These are phyloP conservation scores for Cucurbita ficifolia DNA, from an alignment of 306 rosid genomes.

Conservation along the genomic window DNA sequence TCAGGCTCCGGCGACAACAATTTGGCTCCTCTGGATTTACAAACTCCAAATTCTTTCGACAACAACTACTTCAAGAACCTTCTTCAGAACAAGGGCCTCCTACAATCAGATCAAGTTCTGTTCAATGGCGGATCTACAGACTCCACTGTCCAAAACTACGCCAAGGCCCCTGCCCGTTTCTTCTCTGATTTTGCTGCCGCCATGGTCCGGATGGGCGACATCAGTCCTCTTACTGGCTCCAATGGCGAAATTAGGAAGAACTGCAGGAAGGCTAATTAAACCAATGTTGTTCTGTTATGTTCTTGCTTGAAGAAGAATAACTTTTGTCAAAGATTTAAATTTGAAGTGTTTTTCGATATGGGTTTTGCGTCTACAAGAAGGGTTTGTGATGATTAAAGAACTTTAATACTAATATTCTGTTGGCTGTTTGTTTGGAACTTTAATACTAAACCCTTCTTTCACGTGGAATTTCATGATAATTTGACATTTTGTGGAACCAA, in stretches of 20 bases:
- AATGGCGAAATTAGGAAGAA: slow-evolving; percentile 62
- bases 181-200: slow-evolving; percentile 38
- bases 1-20: slow-evolving; percentile 74
- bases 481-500: background rate
- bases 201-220: slow-evolving; percentile 80
- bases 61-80: slow-evolving; percentile 61
- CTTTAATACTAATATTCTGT: background rate
- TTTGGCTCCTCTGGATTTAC: slow-evolving; percentile 61
- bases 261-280: slow-evolving; percentile 46
- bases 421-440: background rate
- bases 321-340: background rate
- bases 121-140: slow-evolving; percentile 63
- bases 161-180: slow-evolving; percentile 20
- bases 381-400: background rate
- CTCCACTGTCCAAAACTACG: slow-evolving; percentile 35
- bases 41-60: slow-evolving; percentile 46
- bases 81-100: slow-evolving; percentile 46
- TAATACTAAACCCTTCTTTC: too few species aligned
- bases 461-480: too few species aligned
- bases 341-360: background rate
- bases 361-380: background rate
- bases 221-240: slow-evolving; percentile 71
- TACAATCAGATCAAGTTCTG: slow-evolving; percentile 77
- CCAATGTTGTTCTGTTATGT: background rate
- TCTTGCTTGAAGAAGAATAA: background rate